These are phyloP conservation scores for Alnus glutinosa DNA, from an alignment of 306 rosid genomes.

Conservation along the genomic window DNA sequence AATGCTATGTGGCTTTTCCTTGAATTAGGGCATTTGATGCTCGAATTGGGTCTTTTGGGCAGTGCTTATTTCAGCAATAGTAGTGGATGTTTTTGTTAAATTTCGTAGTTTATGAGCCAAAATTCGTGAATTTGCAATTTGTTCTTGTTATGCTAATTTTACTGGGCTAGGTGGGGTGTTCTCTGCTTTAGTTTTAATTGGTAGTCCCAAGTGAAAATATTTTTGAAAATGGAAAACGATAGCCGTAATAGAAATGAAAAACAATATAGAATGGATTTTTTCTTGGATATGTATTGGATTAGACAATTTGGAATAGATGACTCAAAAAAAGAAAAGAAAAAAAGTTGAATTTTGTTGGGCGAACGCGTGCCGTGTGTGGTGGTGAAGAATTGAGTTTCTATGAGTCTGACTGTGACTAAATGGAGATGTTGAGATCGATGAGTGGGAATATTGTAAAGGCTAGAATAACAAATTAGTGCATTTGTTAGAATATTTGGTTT, in stretches of 20 bases:
- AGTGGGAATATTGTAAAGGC: background rate
- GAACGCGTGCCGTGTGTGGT: background rate
- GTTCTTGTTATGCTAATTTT: background rate
- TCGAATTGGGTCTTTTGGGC: conserved; percentile 23
- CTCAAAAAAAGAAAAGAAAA: background rate
- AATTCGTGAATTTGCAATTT: background rate
- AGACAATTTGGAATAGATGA: background rate
- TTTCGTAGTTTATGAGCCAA: conserved; percentile 9
- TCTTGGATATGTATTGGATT: background rate
- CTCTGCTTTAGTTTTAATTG: background rate
- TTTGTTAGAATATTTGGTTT: background rate
- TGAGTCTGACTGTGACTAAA: background rate
- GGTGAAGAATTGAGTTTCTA: background rate
- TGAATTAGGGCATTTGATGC: background rate
- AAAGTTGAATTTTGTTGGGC: background rate
- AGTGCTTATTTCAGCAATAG: background rate
- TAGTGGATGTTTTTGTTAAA: conserved; percentile 6
- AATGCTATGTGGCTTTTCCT: background rate
- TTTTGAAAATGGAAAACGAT: background rate
- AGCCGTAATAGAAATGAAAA: background rate
- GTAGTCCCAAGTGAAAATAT: background rate
- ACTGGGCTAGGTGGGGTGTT: background rate
- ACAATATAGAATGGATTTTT: background rate
- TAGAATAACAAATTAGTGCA: background rate
- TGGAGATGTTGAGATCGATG: conserved; percentile 4